Evolutionary conservation across 2,329 filamentous ascomycete species (phyloP), one percentile per base, ranked within the genome.

Genomic region (Diaporthe caulivora): DNA sequence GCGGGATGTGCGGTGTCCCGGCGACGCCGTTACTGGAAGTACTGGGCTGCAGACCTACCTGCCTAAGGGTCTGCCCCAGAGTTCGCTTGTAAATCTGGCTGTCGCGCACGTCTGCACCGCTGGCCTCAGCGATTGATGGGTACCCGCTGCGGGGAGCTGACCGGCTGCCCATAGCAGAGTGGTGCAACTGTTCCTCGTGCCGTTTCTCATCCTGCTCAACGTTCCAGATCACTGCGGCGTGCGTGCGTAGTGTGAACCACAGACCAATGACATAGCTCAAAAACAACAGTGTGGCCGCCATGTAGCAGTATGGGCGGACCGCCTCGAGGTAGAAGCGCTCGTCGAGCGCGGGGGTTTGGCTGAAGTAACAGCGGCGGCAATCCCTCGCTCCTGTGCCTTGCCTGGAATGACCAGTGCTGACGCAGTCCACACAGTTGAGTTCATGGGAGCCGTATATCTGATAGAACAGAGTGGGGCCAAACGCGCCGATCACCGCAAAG

Each of bases 391-490:
- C 78, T 6, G 84, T 83, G 13, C 83, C 83, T 4, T 77, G 78
- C 4, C 80, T 79, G 9, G 80, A 76, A 55, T 83, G 81, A 44
- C 81, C 82, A 70, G 83, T 85, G 75, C 91, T 88, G 62, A 89
- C 84, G 75, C 89, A 92, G 72, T 89, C 90, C 72, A 91, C 90
- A 80, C 97, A 99, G 79, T 95, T 97, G 69, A 99, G 89, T 84
- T 99, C 95, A 80, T 99, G 97, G 64, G 95, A 98, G 78, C 97
- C 97, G 82, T 98, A 98, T 76, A 99, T 98, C 80, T 99, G 96
- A 84, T 98, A 99, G 84, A 99, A 99, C 18, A 99, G 86, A 0
- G 97, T 99, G 3, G 97, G 97, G 0, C 96, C 93, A 83, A 99
- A 99, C 11, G 96, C 95, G 75, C 94, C 96, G 78, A 99, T 97